Base-by-base conservation (phyloP, 345 rosid species). In the Dimocarpus longan region DNA sequence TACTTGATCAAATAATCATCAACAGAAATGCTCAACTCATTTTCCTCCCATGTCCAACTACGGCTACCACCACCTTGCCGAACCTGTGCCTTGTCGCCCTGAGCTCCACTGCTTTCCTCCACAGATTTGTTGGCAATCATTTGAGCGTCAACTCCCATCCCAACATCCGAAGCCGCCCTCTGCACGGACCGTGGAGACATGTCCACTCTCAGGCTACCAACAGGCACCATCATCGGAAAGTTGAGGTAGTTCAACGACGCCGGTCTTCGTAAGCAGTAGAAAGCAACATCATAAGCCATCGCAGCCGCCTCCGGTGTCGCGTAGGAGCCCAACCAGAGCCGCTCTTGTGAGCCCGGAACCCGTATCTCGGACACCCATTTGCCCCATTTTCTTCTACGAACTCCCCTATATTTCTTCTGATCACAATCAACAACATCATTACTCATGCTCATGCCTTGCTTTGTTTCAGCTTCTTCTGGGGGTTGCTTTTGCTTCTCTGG, bases 291-390 rank as follows among this genome's bases (percentile, higher is more conserved):
- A 76, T 89, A 96, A 12, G 97, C 96, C 44, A 93, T 88, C 5
- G 96, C 98, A 0, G 98, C 97, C 0, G 84, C 98, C 78, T 93
- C 91, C 0, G 90, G 87, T 0, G 96, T 81, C 1, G 95, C 79
- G 77, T 90, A 95, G 64, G 97, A 82, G 10, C 98, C 97, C 42
- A 95, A 79, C 98, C 97, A 95, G 52, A 95, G 93, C 3, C 98
- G 93, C 15, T 91, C 90, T 32, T 87, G 89, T 8, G 88, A 86
- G 62, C 92, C 91, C 0, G 95, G 97, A 72, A 95, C 91, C 9
- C 98, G 77, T 48, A 95, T 95, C 77, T 95, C 98, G 0, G 98
- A 87, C 72, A 95, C 98, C 97, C 96, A 95, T 81, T 95, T 95
- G 11, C 97, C 97, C 98, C 98, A 95, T 80, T 88, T 95, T 18